Conservation (phyloP, 2,329 filamentous ascomycete species). For the Metarhizium robertsii region DNA sequence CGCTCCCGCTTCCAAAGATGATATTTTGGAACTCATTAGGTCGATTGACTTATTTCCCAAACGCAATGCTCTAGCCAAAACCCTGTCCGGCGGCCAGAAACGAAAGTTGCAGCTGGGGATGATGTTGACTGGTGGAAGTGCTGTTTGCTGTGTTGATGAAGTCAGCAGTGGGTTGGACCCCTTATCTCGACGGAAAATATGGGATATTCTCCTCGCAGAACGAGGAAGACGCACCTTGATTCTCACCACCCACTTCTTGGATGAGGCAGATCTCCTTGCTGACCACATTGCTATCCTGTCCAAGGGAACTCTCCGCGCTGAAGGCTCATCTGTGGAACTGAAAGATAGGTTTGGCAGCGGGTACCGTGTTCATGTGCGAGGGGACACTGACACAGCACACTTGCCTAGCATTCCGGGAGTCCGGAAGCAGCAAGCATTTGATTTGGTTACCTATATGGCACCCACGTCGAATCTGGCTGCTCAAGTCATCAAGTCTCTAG, state of each 20-base stretch:
- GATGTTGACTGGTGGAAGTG: constrained; percentile 88
- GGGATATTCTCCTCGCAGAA: constrained; percentile 85
- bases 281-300: constrained; percentile 86
- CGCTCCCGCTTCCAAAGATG: constrained; percentile 43
- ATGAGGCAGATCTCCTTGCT: constrained; percentile 82
- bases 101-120: constrained; percentile 86
- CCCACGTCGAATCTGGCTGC: constrained; percentile 62
- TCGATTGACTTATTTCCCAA: constrained; percentile 71
- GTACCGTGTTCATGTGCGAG: constrained; percentile 70
- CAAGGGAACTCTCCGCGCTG: constrained; percentile 70
- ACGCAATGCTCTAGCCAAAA: constrained; percentile 60
- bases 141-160: constrained; percentile 85
- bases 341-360: constrained; percentile 77
- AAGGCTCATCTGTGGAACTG: constrained; percentile 77
- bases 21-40: constrained; percentile 54
- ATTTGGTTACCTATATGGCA: constrained; percentile 65
- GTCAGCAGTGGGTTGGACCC: constrained; percentile 85
- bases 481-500: constrained; percentile 58
- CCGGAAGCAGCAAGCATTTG: constrained; percentile 50
- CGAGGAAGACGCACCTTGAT: constrained; percentile 75
- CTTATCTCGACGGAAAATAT: constrained; percentile 77
- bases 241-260: constrained; percentile 85
- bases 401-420: constrained; percentile 46
- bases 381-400: constrained; percentile 38
- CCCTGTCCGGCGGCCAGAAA: constrained; percentile 84